Conservation (phyloP, 176 grass and related monocot genomes). For the Carex kokanica region DNA sequence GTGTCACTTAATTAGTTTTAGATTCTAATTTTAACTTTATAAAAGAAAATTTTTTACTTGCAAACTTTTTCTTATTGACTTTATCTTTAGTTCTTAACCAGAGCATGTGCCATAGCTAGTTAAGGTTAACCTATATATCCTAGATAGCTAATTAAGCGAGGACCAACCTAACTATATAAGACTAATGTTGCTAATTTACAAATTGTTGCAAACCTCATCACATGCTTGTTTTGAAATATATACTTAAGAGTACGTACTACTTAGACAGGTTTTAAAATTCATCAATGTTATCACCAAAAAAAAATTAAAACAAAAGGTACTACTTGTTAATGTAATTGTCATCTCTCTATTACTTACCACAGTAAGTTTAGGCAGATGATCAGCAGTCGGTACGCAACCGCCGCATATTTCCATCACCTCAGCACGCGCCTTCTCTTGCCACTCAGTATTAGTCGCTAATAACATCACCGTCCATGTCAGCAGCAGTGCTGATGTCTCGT, state of each 20-base stretch:
- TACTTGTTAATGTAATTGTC: not conserved
- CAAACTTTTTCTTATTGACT: too few relatives aligned
- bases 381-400: slow-evolving; percentile 40
- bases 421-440: slow-evolving; percentile 68
- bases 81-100: not conserved
- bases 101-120: not conserved
- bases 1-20: not conserved
- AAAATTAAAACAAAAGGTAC: not conserved
- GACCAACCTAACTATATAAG: not conserved
- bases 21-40: not conserved
- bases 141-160: not conserved
- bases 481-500: slow-evolving; percentile 82
- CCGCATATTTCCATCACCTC: slow-evolving; percentile 73
- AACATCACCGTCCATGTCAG: slow-evolving; percentile 94
- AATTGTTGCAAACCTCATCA: not conserved
- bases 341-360: slow-evolving; percentile 36
- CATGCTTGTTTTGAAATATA: not conserved
- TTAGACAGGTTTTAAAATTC: not conserved
- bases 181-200: not conserved
- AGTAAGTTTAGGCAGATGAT: slow-evolving; percentile 77
- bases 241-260: not conserved
- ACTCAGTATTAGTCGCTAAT: slow-evolving; percentile 64
- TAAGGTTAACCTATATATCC: not conserved
- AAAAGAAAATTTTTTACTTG: not conserved
- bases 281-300: not conserved